phyloP scores from a whole-genome alignment of 306 rosid genomes.

The Echinosophora koreensis region DNA sequence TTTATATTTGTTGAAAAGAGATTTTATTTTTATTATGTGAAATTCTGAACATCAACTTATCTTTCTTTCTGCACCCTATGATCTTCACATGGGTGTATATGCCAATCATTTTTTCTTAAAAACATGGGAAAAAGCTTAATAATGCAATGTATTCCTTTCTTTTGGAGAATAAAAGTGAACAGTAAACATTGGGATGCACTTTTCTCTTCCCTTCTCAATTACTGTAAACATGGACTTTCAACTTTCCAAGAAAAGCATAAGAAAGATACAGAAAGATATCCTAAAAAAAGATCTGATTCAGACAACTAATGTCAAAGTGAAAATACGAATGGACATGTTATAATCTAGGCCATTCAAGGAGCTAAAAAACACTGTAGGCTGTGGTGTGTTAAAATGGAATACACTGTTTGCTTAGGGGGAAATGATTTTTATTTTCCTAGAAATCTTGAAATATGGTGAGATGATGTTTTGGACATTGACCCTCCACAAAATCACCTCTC shows the following conservation, averaged over 20 bases:
- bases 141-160: neutral
- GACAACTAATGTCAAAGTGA: slow-evolving; percentile 43
- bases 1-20: neutral
- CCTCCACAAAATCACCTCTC: neutral
- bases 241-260: slow-evolving; percentile 44
- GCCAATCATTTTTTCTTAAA: neutral
- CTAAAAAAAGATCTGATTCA: slow-evolving; percentile 23
- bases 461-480: neutral
- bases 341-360: slow-evolving; percentile 37
- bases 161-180: slow-evolving; percentile 25
- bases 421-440: neutral
- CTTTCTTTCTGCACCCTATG: neutral
- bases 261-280: slow-evolving; percentile 34
- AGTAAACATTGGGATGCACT: slow-evolving; percentile 24
- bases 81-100: neutral
- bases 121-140: neutral
- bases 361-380: slow-evolving; percentile 1
- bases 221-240: slow-evolving; percentile 33
- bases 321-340: slow-evolving; percentile 29
- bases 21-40: neutral
- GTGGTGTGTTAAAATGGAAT: slow-evolving; percentile 2
- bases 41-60: neutral
- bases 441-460: neutral
- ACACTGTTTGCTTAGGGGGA: slow-evolving; percentile 2
- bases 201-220: slow-evolving; percentile 16